Base-by-base conservation (phyloP, 2,329 filamentous ascomycete genomes). In the Herpotrichia juniperi region DNA sequence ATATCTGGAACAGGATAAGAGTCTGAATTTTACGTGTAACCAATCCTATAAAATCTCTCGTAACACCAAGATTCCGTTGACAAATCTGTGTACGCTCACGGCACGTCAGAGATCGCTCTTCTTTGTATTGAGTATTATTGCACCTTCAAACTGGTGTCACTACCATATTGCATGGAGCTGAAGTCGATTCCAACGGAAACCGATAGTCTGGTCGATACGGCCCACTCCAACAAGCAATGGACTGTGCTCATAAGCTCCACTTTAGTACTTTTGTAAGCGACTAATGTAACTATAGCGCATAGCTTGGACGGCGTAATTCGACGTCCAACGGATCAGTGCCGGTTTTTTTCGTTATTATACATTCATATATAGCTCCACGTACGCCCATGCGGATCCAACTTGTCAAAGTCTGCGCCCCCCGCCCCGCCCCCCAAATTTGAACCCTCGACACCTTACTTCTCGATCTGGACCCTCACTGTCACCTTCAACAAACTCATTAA, bases 401-500 rank as follows among this genome's bases (percentile, higher is more conserved):
- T n/a, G n/a, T n/a, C n/a, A n/a, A n/a, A n/a, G n/a, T n/a, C n/a
- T n/a, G n/a, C n/a, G n/a, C n/a, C n/a, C n/a, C n/a, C n/a, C n/a
- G n/a, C n/a, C n/a, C n/a, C n/a, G n/a, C n/a, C n/a, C n/a, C n/a
- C n/a, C n/a, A n/a, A n/a, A n/a, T n/a, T n/a, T n/a, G n/a, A n/a
- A 30, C 34, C 16, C 34, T 19, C 34, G 7, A 7, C 16, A 7
- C 16, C 34, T 19, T n/a, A 7, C 34, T 19, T 21, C 21, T 46
- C 19, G 10, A 12, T 14, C 26, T 30, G 30, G 35, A 8, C 16
- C 4, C 10, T 16, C 40, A 6, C 17, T 39, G 17, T 17, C 22
- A 24, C 35, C 21, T 7, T 17, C 26, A 12, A 28, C 26, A 28
- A 7, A 28, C 31, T 34, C 31, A 37, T 22, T 48, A 62, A 11